phyloP scores from a whole-genome alignment of 148 eudicot species.

The Nepenthes mirabilis region DNA sequence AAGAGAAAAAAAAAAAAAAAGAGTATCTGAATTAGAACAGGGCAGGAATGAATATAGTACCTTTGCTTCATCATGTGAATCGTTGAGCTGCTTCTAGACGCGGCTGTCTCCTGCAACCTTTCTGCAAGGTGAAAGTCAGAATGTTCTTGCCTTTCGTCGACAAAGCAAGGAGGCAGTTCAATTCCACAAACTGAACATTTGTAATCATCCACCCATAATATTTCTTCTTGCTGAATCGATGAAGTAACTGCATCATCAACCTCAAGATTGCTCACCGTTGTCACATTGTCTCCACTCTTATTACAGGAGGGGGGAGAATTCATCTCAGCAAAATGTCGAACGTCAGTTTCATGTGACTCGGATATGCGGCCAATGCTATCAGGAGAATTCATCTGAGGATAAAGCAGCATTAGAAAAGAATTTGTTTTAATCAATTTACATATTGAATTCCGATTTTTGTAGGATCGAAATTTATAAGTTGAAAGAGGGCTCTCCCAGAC shows the following conservation, averaged over 20 bases:
- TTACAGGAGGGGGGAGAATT: constrained; percentile 5
- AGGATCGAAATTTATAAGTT: not conserved
- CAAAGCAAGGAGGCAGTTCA: constrained; percentile 72
- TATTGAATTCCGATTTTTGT: not conserved
- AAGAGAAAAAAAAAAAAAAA: not conserved
- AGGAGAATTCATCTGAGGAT: constrained; percentile 17
- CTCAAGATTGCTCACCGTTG: constrained; percentile 5
- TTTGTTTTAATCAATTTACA: too few relatives aligned
- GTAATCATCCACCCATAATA: constrained; percentile 68
- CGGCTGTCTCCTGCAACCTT: constrained; percentile 63
- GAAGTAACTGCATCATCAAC: constrained; percentile 30
- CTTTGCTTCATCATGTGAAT: constrained; percentile 30
- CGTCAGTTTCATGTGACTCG: constrained; percentile 13
- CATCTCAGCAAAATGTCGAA: constrained; percentile 8
- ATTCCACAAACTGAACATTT: constrained; percentile 74
- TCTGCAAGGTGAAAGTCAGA: constrained; percentile 80
- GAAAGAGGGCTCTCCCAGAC: not conserved
- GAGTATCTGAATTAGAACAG: not conserved
- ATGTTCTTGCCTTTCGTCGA: constrained; percentile 93
- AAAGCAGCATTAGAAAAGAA: constrained; percentile 1
- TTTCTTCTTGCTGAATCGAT: constrained; percentile 20
- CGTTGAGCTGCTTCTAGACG: constrained; percentile 23
- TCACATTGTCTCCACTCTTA: constrained; percentile 10
- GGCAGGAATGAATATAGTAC: constrained; percentile 17
- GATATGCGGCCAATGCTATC: constrained; percentile 3